Evolutionary conservation across 2,329 filamentous ascomycete genomes (phyloP).

Genomic region (Graphiopsis chlorocephala): DNA sequence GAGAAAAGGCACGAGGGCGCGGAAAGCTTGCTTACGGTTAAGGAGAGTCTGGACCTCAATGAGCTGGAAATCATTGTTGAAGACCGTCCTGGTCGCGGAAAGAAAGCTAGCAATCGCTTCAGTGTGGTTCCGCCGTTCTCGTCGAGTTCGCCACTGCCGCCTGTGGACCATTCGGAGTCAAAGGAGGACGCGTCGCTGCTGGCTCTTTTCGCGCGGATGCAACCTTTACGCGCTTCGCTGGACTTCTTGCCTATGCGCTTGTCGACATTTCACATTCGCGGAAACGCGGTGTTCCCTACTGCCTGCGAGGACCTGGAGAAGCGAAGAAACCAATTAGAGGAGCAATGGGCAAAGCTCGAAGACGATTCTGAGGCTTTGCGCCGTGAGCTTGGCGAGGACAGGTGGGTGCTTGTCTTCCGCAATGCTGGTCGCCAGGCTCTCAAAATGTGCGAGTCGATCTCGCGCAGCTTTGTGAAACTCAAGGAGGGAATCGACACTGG

Average conservation of each 20-base stretch:
- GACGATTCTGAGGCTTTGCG: slow-evolving; percentile 84
- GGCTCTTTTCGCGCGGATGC: slow-evolving; percentile 90
- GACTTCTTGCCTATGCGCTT: slow-evolving; percentile 96
- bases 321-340: slow-evolving; percentile 70
- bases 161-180: slow-evolving; percentile 55
- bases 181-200: slow-evolving; percentile 87
- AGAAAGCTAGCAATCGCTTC: slow-evolving; percentile 61
- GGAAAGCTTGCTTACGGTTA: slow-evolving; percentile 56
- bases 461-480: slow-evolving; percentile 79
- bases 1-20: slow-evolving; percentile 82
- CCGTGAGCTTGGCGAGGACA: slow-evolving; percentile 88
- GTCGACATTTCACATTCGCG: slow-evolving; percentile 78
- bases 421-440: slow-evolving; percentile 88
- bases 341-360: slow-evolving; percentile 83
- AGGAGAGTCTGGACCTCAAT: slow-evolving; percentile 68
- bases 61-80: slow-evolving; percentile 93
- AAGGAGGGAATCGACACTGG: slow-evolving; percentile 74
- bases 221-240: slow-evolving; percentile 84
- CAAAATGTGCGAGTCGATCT: slow-evolving; percentile 95
- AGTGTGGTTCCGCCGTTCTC: slow-evolving; percentile 59
- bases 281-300: slow-evolving; percentile 76
- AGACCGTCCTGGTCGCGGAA: slow-evolving; percentile 63
- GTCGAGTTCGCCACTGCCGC: slow-evolving; percentile 61
- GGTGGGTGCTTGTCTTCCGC: slow-evolving; percentile 93
- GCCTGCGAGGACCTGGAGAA: slow-evolving; percentile 86